Evolutionary conservation across 257 asterid genomes (phyloP), one percentile per base, ranked within the genome.

Genomic region (Linaria vulgaris): DNA sequence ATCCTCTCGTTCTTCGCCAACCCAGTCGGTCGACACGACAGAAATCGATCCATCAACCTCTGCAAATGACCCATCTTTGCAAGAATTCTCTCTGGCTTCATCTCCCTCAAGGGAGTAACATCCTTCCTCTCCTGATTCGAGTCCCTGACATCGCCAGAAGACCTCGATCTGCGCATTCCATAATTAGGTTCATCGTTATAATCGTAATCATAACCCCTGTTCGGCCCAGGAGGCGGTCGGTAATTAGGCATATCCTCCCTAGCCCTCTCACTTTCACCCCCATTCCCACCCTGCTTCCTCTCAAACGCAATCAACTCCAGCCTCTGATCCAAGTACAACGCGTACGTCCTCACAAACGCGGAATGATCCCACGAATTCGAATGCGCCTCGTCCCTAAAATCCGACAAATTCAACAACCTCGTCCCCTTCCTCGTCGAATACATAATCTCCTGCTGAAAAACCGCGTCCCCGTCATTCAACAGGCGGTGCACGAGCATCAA

Each of bases 311-410:
- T 70, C 72, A 87, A 56, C 55, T 87, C 95, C 66, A 82, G 74
- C 76, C 86, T 75, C 85, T 87, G 95, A 74, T 87, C 95, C 82
- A 87, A 61, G 67, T 78, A 87, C 61, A 78, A 66, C 0, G 86
- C 95, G 38, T 71, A 87, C 10, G 89, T 80, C 71, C 89, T 78
- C 27, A 84, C 91, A 63, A 87, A 87, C 39, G 91, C 86, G 2
- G 95, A 86, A 63, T 81, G 90, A 78, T 86, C 95, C 95, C 95
- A 86, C 1, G 90, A 77, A 59, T 71, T 80, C 0, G 95, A 84
- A 72, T 87, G 95, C 1, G 95, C 95, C 84, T 87, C 95, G 15
- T 87, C 95, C 0, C 89, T 87, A 52, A 87, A 87, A 82, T 84
- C 91, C 1, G 89, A 74, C 80, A 87, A 20, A 47, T 87, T 87